Percentiles rank a stretch among this genome's conserved stretches.
Evolutionary conservation across 1,284 basidiomycete species (phyloP).

Genomic region (Uromyces viciae-fabae): DNA sequence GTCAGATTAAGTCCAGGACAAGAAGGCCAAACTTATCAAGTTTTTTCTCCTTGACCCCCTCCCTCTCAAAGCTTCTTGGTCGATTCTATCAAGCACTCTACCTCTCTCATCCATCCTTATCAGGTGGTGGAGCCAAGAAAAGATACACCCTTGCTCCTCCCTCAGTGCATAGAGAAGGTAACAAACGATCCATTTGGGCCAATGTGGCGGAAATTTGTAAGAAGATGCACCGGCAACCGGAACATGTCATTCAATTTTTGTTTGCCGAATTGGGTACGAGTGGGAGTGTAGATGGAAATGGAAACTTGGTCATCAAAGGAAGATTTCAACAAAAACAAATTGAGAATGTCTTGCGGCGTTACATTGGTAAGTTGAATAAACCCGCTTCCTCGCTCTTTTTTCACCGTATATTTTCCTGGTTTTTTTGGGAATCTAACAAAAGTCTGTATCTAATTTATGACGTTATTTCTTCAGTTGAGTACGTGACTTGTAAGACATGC

Average conservation of each 20-base stretch:
- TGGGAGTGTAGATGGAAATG: slow-evolving; percentile 87
- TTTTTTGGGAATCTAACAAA: neutral
- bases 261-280: slow-evolving; percentile 98
- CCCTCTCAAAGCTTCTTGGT: slow-evolving; percentile 69
- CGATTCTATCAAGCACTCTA: slow-evolving; percentile 90
- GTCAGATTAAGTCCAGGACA: neutral
- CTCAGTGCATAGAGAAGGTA: slow-evolving; percentile 82
- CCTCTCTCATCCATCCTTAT: slow-evolving; percentile 85
- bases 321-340: slow-evolving; percentile 98
- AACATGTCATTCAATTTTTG: slow-evolving; percentile 96
- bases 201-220: slow-evolving; percentile 98
- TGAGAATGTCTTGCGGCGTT: slow-evolving; percentile 91
- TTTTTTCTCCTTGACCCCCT: slow-evolving; percentile 1
- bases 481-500: slow-evolving; percentile 99
- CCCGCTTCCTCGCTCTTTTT: neutral
- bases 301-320: slow-evolving; percentile 92
- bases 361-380: slow-evolving; percentile 69
- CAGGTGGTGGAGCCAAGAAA: slow-evolving; percentile 65
- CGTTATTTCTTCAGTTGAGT: slow-evolving; percentile 69
- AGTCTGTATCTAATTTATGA: neutral
- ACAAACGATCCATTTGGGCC: slow-evolving; percentile 94
- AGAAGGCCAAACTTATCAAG: slow-evolving; percentile 34
- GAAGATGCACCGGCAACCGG: slow-evolving; percentile 97
- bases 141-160: slow-evolving; percentile 98
- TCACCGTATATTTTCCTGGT: neutral